Evolutionary conservation across 2,329 filamentous ascomycete genomes (phyloP).

Genomic region (Teratosphaeria pseudoeucalypti): DNA sequence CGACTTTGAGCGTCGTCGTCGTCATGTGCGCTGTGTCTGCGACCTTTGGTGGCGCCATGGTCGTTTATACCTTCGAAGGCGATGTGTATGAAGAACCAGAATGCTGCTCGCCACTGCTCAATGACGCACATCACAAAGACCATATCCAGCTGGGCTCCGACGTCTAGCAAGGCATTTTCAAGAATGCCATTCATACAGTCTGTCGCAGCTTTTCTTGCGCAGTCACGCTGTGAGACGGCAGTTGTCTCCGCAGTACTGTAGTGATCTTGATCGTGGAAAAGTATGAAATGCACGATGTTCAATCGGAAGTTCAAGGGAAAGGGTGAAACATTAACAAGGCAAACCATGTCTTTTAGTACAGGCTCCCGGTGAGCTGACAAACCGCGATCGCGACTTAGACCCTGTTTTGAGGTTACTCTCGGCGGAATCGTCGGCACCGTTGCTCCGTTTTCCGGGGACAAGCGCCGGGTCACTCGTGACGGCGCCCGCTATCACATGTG

Average conservation of each 20-base stretch:
- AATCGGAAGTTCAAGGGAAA: too few species aligned
- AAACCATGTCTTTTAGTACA: neutral
- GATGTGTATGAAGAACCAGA: neutral
- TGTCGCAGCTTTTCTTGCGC: too few species aligned
- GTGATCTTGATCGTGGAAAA: neutral
- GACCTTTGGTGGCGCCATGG: slow-evolving; percentile 13
- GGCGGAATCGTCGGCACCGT: neutral
- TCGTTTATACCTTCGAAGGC: neutral
- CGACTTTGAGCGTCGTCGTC: slow-evolving; percentile 82
- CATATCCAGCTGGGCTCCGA: neutral
- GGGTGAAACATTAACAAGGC: neutral
- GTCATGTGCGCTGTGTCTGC: slow-evolving; percentile 49
- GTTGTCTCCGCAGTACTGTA: neutral
- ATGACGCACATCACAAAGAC: neutral
- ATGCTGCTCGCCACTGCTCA: neutral
- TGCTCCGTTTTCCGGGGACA: neutral
- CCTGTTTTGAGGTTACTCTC: neutral
- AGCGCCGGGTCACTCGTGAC: neutral
- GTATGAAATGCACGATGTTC: too few species aligned
- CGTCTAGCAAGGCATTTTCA: neutral
- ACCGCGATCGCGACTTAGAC: neutral
- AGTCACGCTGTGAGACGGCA: too few species aligned
- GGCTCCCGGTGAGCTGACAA: neutral
- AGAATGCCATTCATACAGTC: neutral
- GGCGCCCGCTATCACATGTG: neutral